Conservation (phyloP, 2,329 filamentous ascomycete species). For the Lasiodiplodia citricola region DNA sequence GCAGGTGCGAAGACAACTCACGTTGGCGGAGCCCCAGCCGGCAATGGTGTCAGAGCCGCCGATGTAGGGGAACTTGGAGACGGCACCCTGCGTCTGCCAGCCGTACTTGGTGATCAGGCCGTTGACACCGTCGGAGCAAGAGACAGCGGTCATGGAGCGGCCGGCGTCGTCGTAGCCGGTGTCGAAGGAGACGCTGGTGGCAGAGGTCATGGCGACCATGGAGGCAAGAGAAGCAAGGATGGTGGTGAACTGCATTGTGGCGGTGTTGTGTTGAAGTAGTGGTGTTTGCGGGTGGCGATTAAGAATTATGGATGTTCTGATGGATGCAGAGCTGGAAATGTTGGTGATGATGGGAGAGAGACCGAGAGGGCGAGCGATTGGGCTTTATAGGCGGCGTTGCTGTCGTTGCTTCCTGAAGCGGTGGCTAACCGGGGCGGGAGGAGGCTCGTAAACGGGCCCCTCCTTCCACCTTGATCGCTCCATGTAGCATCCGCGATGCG, state of each 20-base stretch:
- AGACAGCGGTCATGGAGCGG: constrained; percentile 61
- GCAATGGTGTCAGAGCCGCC: constrained; percentile 55
- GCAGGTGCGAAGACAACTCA: constrained; percentile 27
- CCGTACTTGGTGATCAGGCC: constrained; percentile 68
- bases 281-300: background rate
- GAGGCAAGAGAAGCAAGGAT: constrained; percentile 25
- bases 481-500: constrained; percentile 12
- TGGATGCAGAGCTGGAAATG: constrained; percentile 15
- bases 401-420: background rate
- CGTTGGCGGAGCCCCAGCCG: constrained; percentile 50
- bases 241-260: constrained; percentile 28
- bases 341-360: constrained; percentile 11
- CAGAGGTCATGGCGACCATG: constrained; percentile 26
- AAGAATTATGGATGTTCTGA: background rate
- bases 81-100: constrained; percentile 57
- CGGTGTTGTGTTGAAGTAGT: background rate
- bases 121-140: constrained; percentile 72
- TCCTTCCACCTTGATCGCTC: background rate
- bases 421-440: background rate
- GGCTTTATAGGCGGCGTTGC: constrained; percentile 7
- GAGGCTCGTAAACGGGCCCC: constrained; percentile 15
- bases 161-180: constrained; percentile 67
- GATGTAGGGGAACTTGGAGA: constrained; percentile 56
- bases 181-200: constrained; percentile 68
- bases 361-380: background rate